Evolutionary conservation across 2,329 filamentous ascomycete genomes (phyloP), one percentile per base, ranked within the genome.

Genomic region (Ophiostoma sp.): DNA sequence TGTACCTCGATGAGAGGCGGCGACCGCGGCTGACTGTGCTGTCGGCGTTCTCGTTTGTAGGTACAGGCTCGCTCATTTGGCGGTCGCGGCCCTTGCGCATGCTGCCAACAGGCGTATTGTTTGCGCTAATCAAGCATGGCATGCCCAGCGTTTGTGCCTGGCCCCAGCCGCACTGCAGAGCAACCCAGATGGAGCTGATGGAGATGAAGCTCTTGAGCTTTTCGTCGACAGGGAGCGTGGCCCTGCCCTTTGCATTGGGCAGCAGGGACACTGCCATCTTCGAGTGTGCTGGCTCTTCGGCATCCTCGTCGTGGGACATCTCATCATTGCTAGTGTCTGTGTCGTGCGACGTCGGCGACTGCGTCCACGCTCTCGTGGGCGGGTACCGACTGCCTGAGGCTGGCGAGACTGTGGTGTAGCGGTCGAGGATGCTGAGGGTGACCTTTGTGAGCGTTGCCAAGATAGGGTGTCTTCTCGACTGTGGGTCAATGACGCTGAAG

Each of bases 401-500:
- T 6, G 81, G 76, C 0, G 84, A 83, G 41, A 87, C 79, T 0
- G 84, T 83, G 4, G 81, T 85, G 75, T 92, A 93, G 2, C 81
- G 82, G 72, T 93, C 88, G 70, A 87, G 85, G 64, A 94, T 84
- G 65, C 91, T 87, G 42, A 94, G 83, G 12, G 83, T 85, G 4
- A 82, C 81, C 12, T 83, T 82, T 3, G 85, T 88, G 62, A 94
- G 81, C 2, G 83, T 86, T 0, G 89, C 91, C 78, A 93, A 84
- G 74, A 93, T 85, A 4, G 91, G 90, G 74, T 94, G 91, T 12
- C 88, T 85, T 45, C 89, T 82, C 8, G 84, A 85, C 64, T 84
- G 83, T 0, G 89, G 85, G 72, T 90, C 86, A 73, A 94, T 87
- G 71, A 92, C 86, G 78, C 89, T 92, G 75, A 94, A 94, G 8